A percentile compares a stretch with the other conserved stretches of the same genome.
phyloP scores from a whole-genome alignment of 1,139 yeast genomes.

The Geotrichum armillariae region DNA sequence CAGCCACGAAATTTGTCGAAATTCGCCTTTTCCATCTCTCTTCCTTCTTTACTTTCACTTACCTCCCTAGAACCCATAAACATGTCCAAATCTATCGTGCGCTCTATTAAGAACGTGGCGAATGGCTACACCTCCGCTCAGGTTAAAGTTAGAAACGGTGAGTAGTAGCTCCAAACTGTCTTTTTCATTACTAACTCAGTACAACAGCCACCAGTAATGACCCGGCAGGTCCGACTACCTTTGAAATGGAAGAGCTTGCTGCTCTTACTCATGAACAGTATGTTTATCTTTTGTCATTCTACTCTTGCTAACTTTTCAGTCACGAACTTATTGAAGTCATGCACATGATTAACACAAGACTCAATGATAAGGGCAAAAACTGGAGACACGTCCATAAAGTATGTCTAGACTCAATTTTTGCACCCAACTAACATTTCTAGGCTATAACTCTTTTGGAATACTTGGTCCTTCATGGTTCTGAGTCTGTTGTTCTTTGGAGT shows the following conservation, averaged over 20 bases:
- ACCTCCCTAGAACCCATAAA: background rate
- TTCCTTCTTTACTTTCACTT: background rate
- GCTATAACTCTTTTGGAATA: conserved; percentile 79
- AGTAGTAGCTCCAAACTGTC: conserved; percentile 15
- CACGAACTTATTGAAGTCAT: conserved; percentile 85
- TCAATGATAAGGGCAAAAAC: conserved; percentile 95
- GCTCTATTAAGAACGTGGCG: conserved; percentile 90
- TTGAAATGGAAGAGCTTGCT: conserved; percentile 84
- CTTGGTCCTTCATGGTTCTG: conserved; percentile 83
- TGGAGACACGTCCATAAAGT: conserved; percentile 95
- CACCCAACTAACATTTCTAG: conserved; percentile 39
- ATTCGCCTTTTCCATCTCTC: background rate
- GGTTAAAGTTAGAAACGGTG: conserved; percentile 73
- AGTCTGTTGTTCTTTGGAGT: conserved; percentile 92
- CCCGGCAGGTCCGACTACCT: conserved; percentile 77
- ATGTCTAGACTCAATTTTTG: background rate
- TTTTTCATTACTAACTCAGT: conserved; percentile 7
- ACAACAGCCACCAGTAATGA: conserved; percentile 85
- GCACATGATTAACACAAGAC: conserved; percentile 93
- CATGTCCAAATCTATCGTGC: conserved; percentile 77
- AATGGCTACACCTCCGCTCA: conserved; percentile 89
- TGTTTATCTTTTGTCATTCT: conserved; percentile 18
- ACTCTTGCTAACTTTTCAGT: conserved; percentile 30
- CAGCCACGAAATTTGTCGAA: background rate
- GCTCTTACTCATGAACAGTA: conserved; percentile 64